Conservation (phyloP, 805 yeast genomes). For the Sungouiella blattae region DNA sequence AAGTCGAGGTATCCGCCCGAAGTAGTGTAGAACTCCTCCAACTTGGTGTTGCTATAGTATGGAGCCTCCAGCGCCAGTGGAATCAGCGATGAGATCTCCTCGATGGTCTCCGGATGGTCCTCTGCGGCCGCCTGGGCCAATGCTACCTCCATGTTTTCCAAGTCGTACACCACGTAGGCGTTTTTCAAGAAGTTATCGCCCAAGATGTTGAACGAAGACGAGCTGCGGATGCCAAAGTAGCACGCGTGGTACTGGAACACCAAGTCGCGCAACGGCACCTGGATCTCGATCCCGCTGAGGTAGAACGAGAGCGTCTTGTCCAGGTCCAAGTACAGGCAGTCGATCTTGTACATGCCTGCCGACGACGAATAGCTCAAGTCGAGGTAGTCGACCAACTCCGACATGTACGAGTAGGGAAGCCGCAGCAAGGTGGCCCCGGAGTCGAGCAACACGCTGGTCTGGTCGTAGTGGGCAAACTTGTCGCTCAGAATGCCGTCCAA, state of each 20-base stretch:
- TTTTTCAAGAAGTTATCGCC: constrained; percentile 1
- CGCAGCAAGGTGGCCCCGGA: not conserved
- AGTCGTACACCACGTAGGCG: constrained; percentile 1
- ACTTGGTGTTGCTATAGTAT: not conserved
- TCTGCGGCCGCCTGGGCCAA: no score
- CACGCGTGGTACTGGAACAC: not conserved
- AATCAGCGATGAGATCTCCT: not conserved
- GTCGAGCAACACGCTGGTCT: not conserved
- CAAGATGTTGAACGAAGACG: no score
- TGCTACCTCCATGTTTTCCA: constrained; percentile 1
- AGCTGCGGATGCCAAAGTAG: constrained; percentile 1
- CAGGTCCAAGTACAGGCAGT: no score
- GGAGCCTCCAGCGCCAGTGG: not conserved
- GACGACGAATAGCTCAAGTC: not conserved
- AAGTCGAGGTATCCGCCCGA: no score
- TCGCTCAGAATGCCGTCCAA: not conserved
- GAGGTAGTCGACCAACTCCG: no score
- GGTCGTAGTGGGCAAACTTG: not conserved
- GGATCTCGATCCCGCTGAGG: constrained; percentile 2
- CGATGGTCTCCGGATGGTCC: not conserved
- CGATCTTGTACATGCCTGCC: not conserved
- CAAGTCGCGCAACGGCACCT: constrained; percentile 4
- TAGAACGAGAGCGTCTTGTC: not conserved
- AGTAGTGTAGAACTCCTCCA: no score
- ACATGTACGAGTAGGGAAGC: not conserved